Conservation (phyloP, 371 early-diverging fungal genomes). For the Enterospora canceri region DNA sequence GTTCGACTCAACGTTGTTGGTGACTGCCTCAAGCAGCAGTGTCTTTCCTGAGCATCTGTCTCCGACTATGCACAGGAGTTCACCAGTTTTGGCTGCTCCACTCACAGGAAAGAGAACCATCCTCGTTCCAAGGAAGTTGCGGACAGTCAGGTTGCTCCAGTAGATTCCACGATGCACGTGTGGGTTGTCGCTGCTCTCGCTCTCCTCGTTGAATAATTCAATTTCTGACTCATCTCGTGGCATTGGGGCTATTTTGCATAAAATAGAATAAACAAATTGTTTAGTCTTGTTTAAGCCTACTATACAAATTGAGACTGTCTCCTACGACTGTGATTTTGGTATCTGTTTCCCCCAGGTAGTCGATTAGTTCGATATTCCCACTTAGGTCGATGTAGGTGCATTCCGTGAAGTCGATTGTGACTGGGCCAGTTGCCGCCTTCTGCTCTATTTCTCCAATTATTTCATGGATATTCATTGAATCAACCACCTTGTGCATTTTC, state of each 20-base stretch:
- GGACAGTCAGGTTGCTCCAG: background rate
- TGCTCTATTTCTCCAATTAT: background rate
- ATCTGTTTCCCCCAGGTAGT: background rate
- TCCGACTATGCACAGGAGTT: background rate
- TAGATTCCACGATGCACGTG: too few species aligned
- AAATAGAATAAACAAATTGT: background rate
- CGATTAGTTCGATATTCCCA: background rate
- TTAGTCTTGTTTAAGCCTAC: background rate
- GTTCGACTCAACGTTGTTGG: background rate
- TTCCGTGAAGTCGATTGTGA: background rate
- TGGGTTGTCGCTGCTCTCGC: too few species aligned
- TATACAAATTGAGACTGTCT: background rate
- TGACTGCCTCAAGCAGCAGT: background rate
- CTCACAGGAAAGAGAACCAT: background rate
- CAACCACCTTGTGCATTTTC: background rate
- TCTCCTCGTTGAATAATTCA: too few species aligned
- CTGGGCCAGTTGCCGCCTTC: background rate
- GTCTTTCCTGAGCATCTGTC: background rate
- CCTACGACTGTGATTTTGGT: background rate
- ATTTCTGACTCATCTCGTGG: background rate
- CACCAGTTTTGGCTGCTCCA: background rate
- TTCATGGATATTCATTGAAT: background rate
- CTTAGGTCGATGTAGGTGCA: background rate
- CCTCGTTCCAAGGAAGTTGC: background rate
- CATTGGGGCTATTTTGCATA: background rate